Base-by-base conservation (phyloP, 2,329 filamentous ascomycete species). In the Aspergillus amoenus region DNA sequence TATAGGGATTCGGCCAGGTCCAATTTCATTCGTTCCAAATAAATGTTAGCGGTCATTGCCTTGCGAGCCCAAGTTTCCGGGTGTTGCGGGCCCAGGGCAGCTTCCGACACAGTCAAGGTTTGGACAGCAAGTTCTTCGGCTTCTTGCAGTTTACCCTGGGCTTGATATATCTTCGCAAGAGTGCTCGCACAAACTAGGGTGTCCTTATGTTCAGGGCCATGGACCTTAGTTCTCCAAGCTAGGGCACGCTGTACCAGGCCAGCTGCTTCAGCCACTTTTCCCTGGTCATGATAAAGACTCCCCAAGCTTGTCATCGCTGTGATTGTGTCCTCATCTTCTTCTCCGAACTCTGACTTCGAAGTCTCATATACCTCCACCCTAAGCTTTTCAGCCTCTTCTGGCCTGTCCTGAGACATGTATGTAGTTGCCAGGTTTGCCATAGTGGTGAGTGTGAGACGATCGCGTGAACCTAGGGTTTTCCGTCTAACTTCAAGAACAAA, bases 101-200 rank as follows among this genome's bases (percentile, higher is more conserved):
- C 24, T 32, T 57, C 44, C 30, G 55, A 52, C 50, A 51, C 53
- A 58, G 43, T 46, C 12, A 66, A 27, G 22, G 58, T 57, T 34
- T 61, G 50, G 4, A 56, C 21, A 1, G 45, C 21, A 15, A 72
- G 59, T 52, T 60, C 40, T 55, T 72, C 68, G 2, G 72, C 70
- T 52, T 70, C 65, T 39, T 61, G 45, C 21, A 57, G 44, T 41
- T 55, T 57, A 6, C 42, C 47, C 37, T 52, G 53, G 2, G 17
- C 43, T 24, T 37, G 32, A 30, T 58, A 55, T 7, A 58, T 37
- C 15, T 40, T 43, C 3, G 59, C 57, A n/a, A 69, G 62, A n/a
- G 54, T 54, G 32, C 12, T 21, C 22, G 59, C 55, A 89, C 39
- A 49, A 27, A 32, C 46, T 45, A 66, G 37, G 15, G 63, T 56